Base-by-base conservation (phyloP, 2,329 filamentous ascomycete species). In the Rhexocercosporidium sp. region DNA sequence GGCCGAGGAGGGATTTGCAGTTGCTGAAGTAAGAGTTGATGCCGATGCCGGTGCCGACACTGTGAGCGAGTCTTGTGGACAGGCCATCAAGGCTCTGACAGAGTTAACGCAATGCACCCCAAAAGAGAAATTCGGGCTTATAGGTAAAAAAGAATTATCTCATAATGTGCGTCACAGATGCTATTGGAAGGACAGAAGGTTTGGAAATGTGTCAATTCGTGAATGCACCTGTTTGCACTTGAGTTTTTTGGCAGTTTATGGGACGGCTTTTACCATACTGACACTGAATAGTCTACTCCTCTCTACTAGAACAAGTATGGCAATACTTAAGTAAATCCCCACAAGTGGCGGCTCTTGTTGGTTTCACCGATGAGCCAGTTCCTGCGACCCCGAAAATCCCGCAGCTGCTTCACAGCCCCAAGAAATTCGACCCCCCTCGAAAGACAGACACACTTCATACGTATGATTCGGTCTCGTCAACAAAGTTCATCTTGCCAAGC, bases 1-100 rank as follows among this genome's bases (percentile, higher is more conserved):
- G 78, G 78, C 78, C 8, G 77, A 79, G 59, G 78, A 79, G 62
- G 77, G 78, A 3, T 80, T 76, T 66, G 71, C 75, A 1, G 76
- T 78, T 8, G 75, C 79, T 29, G 65, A 69, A 56, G 65, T 69
- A 2, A 67, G 61, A 18, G 31, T 57, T 2, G 37, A 25, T 39
- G n/a, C 54, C 0, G 47, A 41, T 29, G 59, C 34, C 16, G 25
- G 60, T 6, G 25, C 29, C 1, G 41, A 66, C 16, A 44, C 29
- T 22, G 62, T 18, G 2, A 29, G 59, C 41, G 59, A 59, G 18
- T 18, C 44, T 34, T 62, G 31, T 49, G 39, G 51, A 27, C 59
- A 31, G 11, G 51, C 51, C 1, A 34, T 71, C 64, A 54, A 56
- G 22, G 64, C 66, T 39, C 37, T 73, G 27, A 56, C 59, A 25